Conservation (phyloP, 768 basidiomycete genomes). For the Roridomyces roridus region DNA sequence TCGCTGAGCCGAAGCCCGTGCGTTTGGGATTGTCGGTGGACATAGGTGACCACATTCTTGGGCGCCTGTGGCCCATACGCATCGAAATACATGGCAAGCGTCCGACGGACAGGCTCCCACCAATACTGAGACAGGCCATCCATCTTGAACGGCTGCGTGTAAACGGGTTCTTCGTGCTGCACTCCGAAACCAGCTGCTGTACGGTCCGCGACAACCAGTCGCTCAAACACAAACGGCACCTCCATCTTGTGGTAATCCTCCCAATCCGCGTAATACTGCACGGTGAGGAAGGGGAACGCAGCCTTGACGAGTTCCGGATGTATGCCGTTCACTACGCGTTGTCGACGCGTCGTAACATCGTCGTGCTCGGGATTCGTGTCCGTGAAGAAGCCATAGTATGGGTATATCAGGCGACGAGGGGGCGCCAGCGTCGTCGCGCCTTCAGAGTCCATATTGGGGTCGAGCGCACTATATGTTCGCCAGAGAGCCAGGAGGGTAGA, state of each 20-base stretch:
- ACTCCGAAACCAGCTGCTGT: constrained; percentile 59
- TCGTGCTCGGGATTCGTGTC: constrained; percentile 46
- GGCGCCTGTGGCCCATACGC: constrained; percentile 35
- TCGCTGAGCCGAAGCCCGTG: constrained; percentile 55
- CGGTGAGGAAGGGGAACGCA: constrained; percentile 72
- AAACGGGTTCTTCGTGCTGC: constrained; percentile 42
- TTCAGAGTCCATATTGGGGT: constrained; percentile 45
- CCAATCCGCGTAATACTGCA: constrained; percentile 80
- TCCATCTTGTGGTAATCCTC: constrained; percentile 72
- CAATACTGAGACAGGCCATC: constrained; percentile 57
- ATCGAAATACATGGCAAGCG: constrained; percentile 51
- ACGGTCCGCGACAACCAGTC: constrained; percentile 78
- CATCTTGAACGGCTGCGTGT: constrained; percentile 50
- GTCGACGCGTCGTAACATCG: constrained; percentile 44
- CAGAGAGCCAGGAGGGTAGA: constrained; percentile 79
- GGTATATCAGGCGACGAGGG: constrained; percentile 79
- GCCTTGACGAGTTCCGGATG: constrained; percentile 77
- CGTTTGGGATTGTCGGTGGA: constrained; percentile 63
- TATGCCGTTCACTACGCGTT: constrained; percentile 64
- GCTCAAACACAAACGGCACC: constrained; percentile 76
- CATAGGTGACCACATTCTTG: constrained; percentile 67
- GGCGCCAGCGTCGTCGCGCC: constrained; percentile 62
- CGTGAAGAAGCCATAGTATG: constrained; percentile 66
- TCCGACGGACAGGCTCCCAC: constrained; percentile 68
- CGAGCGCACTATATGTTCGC: constrained; percentile 75